Conservation (phyloP, 208 protist species). For the Angomonas deanei region DNA sequence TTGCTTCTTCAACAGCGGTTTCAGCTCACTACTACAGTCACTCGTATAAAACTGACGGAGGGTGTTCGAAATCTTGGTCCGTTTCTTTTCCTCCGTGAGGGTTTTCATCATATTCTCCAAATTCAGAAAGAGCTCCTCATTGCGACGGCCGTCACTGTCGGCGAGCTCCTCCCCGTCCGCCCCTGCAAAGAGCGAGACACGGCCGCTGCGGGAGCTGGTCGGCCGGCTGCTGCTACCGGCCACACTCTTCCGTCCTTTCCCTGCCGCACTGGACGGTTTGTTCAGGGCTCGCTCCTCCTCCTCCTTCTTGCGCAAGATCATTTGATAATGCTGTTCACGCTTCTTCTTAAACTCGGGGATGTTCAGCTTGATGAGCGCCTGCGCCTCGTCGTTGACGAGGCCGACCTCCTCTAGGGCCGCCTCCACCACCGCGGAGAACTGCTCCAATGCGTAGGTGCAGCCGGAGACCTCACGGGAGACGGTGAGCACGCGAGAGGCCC, state of each 20-base stretch:
- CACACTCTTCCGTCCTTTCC: background rate
- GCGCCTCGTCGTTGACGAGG: background rate
- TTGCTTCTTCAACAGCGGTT: too few relatives aligned
- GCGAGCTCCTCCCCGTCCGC: background rate
- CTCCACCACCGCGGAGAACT: background rate
- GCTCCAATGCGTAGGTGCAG: background rate
- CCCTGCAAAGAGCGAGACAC: background rate
- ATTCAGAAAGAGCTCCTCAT: background rate
- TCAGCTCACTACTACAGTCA: too few relatives aligned
- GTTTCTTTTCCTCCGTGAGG: background rate
- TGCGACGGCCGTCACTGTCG: too few relatives aligned
- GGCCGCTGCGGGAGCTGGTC: background rate
- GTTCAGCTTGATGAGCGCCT: background rate
- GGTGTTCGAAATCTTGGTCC: background rate
- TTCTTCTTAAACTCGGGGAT: background rate
- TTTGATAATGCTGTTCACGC: background rate
- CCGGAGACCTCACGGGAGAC: background rate
- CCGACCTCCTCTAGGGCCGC: background rate
- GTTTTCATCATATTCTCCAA: background rate
- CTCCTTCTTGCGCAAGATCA: background rate
- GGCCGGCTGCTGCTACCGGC: background rate
- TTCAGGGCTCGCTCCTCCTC: background rate
- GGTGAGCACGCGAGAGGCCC: background rate
- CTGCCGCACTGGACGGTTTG: background rate
- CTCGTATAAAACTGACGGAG: too few relatives aligned